These are phyloP conservation scores for Colletotrichum magnum DNA, from an alignment of 2,329 filamentous ascomycete genomes.

Conservation along the genomic window DNA sequence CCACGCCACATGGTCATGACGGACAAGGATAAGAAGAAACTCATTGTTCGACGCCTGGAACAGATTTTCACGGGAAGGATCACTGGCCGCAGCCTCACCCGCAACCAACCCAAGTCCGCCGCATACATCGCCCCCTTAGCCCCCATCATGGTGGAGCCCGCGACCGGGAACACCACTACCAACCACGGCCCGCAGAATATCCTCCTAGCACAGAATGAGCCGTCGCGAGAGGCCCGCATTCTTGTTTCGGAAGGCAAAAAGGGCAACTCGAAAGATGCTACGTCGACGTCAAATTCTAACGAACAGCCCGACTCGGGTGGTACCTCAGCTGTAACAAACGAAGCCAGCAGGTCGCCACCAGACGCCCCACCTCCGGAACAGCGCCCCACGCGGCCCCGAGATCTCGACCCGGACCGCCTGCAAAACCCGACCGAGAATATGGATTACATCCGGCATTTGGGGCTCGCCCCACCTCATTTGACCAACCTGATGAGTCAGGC, in stretches of 20 bases:
- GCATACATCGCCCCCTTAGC: constrained; percentile 35
- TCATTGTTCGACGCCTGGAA: constrained; percentile 83
- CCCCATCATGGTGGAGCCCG: constrained; percentile 48
- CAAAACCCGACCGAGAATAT: constrained; percentile 85
- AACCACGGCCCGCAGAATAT: constrained; percentile 54
- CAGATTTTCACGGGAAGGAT: constrained; percentile 85
- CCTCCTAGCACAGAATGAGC: constrained; percentile 45
- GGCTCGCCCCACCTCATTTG: constrained; percentile 73
- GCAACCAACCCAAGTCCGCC: constrained; percentile 44
- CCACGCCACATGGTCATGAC: constrained; percentile 74
- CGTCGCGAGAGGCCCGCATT: constrained; percentile 65
- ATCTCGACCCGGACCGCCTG: constrained; percentile 83
- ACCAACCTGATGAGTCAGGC: constrained; percentile 28
- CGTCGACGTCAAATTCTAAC: constrained; percentile 63
- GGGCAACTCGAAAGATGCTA: constrained; percentile 57
- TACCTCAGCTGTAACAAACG: constrained; percentile 50
- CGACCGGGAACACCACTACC: constrained; percentile 43
- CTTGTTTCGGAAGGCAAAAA: constrained; percentile 56
- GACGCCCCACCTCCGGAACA: constrained; percentile 71
- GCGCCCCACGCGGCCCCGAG: constrained; percentile 81
- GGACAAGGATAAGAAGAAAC: constrained; percentile 81
- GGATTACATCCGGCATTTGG: constrained; percentile 82
- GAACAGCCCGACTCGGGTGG: constrained; percentile 62
- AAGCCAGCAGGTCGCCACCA: constrained; percentile 58
- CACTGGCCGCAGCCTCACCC: constrained; percentile 54